Evolutionary conservation across 1,139 yeast genomes (phyloP).

Genomic region (Tardiomyces digboiensis): DNA sequence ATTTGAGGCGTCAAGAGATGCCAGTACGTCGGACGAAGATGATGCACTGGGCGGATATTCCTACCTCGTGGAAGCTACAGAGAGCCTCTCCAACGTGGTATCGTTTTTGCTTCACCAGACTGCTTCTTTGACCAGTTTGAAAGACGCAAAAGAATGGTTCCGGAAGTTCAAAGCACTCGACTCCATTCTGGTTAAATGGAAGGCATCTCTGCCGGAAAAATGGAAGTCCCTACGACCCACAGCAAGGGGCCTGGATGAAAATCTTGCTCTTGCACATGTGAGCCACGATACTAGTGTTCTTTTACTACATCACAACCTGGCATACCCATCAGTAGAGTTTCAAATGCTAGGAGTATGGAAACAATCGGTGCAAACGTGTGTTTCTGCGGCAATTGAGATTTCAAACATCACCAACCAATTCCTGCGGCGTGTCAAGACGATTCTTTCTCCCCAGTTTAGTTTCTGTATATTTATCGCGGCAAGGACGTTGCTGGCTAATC

Average conservation of each 20-base stretch:
- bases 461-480: constrained; percentile 15
- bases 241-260: constrained; percentile 12
- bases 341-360: constrained; percentile 6
- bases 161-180: constrained; percentile 10
- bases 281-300: constrained; percentile 18
- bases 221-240: constrained; percentile 10
- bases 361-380: constrained; percentile 9
- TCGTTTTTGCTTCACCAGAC: constrained; percentile 8
- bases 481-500: too few relatives aligned
- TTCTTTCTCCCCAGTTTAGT: constrained; percentile 14
- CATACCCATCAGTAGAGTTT: constrained; percentile 9
- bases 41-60: constrained; percentile 15
- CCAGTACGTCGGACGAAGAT: constrained; percentile 7
- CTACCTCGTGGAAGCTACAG: constrained; percentile 17
- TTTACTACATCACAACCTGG: constrained; percentile 17
- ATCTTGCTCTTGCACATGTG: constrained; percentile 18
- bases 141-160: constrained; percentile 10
- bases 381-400: constrained; percentile 14
- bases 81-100: constrained; percentile 11
- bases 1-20: too few relatives aligned
- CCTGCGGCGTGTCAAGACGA: constrained; percentile 7
- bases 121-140: background rate
- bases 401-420: constrained; percentile 11
- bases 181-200: constrained; percentile 15
- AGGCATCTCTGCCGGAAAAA: constrained; percentile 11